Evolutionary conservation across 495 filamentous ascomycete genomes (phyloP), one percentile per base, ranked within the genome.

Genomic region (Daldinia bambusicola): DNA sequence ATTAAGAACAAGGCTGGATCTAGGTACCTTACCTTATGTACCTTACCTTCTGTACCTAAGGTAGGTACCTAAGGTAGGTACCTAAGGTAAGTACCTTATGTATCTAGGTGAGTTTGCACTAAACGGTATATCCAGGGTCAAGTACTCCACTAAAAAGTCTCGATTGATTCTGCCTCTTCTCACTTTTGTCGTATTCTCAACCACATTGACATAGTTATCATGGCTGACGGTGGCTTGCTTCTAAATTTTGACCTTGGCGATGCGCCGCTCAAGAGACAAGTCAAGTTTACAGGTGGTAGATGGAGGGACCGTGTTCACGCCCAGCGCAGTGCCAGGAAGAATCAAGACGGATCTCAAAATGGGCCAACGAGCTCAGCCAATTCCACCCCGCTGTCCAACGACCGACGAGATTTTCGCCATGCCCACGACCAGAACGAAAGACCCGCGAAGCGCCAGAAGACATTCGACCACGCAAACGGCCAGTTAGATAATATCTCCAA

Each of bases 191-290:
- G 58, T 64, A 48, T 74, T 59, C 67, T 41, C 56, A 20, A 32
- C 37, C 8, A 30, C 51, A 41, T n/a, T 38, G 37, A 62, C 48
- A 45, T 31, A 31, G 22, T 61, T 7, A 70, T 16, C 55, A 98
- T 97, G 94, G 93, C 93, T 20, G 93, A 98, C 82, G 92, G 97
- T 90, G 93, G 93, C 56, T 91, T 99, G 88, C 87, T 98, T 53
- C 84, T 98, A 78, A 98, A 99, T 77, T 98, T 98, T 76, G 86
- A 91, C 61, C 82, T 95, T 32, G 84, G 85, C 13, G 91, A 92
- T 70, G 84, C 82, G 14, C 80, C 82, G 0, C 34, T 84, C 0
- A 91, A 89, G 62, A 85, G 85, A 4, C 84, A 88, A 51, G 84
- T 86, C 52, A 90, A 88, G 67, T 93, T 97, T 77, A 94, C 89